These are phyloP conservation scores for Pythium utonaiense DNA, from an alignment of 352 stramenopile species.

Conservation along the genomic window DNA sequence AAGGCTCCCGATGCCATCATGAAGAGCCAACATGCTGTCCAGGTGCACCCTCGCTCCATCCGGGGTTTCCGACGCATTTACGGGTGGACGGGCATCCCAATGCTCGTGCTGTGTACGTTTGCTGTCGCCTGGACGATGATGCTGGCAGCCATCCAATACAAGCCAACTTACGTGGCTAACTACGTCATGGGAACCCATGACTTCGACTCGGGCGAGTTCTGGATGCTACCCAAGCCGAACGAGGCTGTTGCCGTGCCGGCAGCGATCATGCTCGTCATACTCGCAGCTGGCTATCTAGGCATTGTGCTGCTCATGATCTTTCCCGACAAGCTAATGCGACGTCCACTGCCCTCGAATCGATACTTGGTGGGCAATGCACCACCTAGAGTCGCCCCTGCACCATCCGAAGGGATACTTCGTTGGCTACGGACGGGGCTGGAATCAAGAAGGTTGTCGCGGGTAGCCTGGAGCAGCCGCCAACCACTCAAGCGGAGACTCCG, in stretches of 20 bases:
- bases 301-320: constrained; percentile 35
- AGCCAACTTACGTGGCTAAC: constrained; percentile 32
- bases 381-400: neutral
- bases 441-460: neutral
- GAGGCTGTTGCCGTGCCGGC: constrained; percentile 17
- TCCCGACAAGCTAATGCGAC: constrained; percentile 2
- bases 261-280: constrained; percentile 24
- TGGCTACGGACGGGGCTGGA: neutral
- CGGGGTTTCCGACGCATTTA: constrained; percentile 29
- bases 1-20: no score
- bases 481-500: neutral
- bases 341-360: neutral
- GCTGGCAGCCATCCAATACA: constrained; percentile 33
- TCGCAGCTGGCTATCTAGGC: constrained; percentile 31
- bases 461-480: no score
- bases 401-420: neutral
- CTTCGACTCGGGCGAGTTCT: constrained; percentile 48
- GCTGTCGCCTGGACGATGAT: constrained; percentile 31
- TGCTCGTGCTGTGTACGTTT: constrained; percentile 35
- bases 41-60: neutral
- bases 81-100: constrained; percentile 28
- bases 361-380: neutral
- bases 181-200: constrained; percentile 32
- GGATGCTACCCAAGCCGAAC: constrained; percentile 31
- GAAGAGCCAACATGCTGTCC: no score